Conservation (phyloP, 2,329 filamentous ascomycete genomes). For the Trichoderma arundinaceum region DNA sequence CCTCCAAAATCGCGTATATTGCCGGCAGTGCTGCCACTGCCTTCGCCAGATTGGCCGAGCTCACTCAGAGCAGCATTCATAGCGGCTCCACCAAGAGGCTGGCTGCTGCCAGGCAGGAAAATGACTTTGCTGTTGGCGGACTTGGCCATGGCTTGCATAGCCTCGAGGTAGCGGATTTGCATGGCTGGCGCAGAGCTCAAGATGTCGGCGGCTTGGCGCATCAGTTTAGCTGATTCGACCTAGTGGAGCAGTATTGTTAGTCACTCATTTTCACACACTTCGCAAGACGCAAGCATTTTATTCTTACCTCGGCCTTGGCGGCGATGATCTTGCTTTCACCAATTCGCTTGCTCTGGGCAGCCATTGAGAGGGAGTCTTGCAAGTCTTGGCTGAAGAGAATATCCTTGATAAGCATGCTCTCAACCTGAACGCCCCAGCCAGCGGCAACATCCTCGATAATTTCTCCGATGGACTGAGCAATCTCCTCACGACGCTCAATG, state of each 20-base stretch:
- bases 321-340: constrained; percentile 99
- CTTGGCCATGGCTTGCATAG: constrained; percentile 99
- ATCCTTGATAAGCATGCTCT: constrained; percentile 99
- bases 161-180: constrained; percentile 97
- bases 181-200: constrained; percentile 90
- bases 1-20: constrained; percentile 54
- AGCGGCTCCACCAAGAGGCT: constrained; percentile 57
- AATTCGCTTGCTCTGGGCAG: constrained; percentile 96
- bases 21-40: constrained; percentile 60
- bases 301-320: constrained; percentile 77
- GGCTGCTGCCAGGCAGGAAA: constrained; percentile 69
- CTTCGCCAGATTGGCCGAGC: constrained; percentile 42
- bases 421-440: constrained; percentile 94
- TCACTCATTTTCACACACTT: background rate
- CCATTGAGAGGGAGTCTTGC: constrained; percentile 96
- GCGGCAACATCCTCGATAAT: constrained; percentile 96
- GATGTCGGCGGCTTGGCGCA: constrained; percentile 92
- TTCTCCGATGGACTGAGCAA: constrained; percentile 91
- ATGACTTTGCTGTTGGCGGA: constrained; percentile 87
- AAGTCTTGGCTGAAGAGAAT: constrained; percentile 96
- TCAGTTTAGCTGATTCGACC: constrained; percentile 93
- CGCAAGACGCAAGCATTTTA: background rate
- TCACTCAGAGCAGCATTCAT: constrained; percentile 53
- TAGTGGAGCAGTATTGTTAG: constrained; percentile 34
- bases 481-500: constrained; percentile 96